phyloP scores from a whole-genome alignment of 257 asterid species.

The Nicotiana otophora region DNA sequence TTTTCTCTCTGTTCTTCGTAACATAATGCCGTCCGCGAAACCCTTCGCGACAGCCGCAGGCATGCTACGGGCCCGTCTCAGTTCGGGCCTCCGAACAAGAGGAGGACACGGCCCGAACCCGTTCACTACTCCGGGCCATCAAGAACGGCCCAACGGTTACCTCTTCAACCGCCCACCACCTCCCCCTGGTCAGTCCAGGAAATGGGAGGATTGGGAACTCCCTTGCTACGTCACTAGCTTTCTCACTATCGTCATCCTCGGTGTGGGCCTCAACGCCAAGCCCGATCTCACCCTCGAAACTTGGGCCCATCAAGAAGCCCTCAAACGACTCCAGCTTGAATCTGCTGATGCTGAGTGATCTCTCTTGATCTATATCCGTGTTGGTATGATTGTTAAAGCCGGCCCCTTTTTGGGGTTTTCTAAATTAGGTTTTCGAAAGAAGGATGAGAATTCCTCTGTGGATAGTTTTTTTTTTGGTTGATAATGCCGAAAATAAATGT shows the following conservation, averaged over 20 bases:
- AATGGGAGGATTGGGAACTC: conserved; percentile 97
- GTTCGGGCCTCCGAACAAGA: conserved; percentile 48
- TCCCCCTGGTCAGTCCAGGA: conserved; percentile 55
- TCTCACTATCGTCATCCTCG: conserved; percentile 67
- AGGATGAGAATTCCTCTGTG: background rate
- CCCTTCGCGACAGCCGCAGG: conserved; percentile 29
- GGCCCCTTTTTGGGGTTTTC: background rate
- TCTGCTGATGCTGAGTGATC: conserved; percentile 19
- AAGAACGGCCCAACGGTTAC: conserved; percentile 71
- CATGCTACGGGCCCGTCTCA: conserved; percentile 46
- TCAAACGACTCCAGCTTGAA: conserved; percentile 71
- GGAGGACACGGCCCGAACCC: conserved; percentile 56
- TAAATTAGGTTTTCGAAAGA: too few species aligned
- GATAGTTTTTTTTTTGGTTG: background rate
- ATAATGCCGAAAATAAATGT: background rate
- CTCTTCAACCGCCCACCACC: conserved; percentile 53
- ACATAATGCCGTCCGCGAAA: conserved; percentile 45
- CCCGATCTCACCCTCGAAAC: conserved; percentile 93
- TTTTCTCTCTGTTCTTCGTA: background rate
- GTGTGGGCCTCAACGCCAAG: conserved; percentile 91
- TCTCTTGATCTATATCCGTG: background rate
- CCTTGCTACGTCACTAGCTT: conserved; percentile 83
- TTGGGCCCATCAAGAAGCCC: conserved; percentile 98
- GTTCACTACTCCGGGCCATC: conserved; percentile 77
- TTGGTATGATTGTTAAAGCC: background rate